phyloP scores from a whole-genome alignment of 225 moss, liverwort and hornwort genomes.

The Lunularia cruciata region DNA sequence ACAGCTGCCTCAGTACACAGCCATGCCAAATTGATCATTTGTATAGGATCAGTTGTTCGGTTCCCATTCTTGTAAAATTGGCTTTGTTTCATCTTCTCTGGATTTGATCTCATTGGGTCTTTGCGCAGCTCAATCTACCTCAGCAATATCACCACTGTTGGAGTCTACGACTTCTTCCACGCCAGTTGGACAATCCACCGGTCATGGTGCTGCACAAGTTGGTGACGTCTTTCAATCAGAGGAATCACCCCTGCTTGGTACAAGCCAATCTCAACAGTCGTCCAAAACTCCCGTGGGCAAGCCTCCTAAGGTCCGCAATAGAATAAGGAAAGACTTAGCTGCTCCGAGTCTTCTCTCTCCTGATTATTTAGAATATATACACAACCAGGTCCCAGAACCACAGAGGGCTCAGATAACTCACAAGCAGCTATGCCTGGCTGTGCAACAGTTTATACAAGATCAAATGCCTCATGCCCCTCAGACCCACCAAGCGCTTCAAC shows the following conservation, averaged over 20 bases:
- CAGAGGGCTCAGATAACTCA: constrained; percentile 56
- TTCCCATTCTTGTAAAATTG: too few relatives aligned
- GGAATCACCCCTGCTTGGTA: constrained; percentile 26
- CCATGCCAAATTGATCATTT: too few relatives aligned
- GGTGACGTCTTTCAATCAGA: constrained; percentile 27
- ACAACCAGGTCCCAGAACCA: constrained; percentile 34
- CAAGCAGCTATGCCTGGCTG: constrained; percentile 60
- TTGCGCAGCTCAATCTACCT: constrained; percentile 35
- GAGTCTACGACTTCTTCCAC: constrained; percentile 20
- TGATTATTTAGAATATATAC: constrained; percentile 37
- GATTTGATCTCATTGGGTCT: neutral
- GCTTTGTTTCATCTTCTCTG: neutral
- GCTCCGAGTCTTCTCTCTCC: constrained; percentile 33
- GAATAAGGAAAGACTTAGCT: constrained; percentile 33
- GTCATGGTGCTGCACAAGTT: constrained; percentile 25
- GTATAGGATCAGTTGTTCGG: too few relatives aligned
- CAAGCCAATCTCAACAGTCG: constrained; percentile 35
- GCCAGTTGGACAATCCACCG: constrained; percentile 14
- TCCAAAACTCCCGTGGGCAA: constrained; percentile 29
- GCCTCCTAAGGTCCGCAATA: constrained; percentile 46
- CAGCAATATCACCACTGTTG: constrained; percentile 7
- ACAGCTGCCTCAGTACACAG: too few relatives aligned
- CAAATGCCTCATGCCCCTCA: constrained; percentile 45
- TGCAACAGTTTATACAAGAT: constrained; percentile 68
- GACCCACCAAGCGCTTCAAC: constrained; percentile 44